phyloP scores from a whole-genome alignment of 2,329 filamentous ascomycete species.

The Sclerotinia sclerotiorum region DNA sequence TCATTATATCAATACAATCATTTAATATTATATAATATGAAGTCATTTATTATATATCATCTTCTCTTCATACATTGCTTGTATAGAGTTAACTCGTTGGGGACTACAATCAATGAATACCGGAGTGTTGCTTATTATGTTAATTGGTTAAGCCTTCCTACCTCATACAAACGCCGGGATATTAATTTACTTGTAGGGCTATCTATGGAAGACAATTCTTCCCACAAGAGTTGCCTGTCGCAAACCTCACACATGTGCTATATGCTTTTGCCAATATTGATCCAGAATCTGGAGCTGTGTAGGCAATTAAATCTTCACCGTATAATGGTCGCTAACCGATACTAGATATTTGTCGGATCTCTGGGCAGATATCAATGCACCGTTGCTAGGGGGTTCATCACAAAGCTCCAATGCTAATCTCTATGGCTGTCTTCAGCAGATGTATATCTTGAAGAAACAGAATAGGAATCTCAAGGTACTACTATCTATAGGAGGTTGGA shows the following conservation, averaged over 20 bases:
- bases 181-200: slow-evolving; percentile 48
- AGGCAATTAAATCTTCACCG: slow-evolving; percentile 49
- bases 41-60: not conserved
- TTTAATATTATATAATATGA: not conserved
- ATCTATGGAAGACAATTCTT: slow-evolving; percentile 74
- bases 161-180: not conserved
- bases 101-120: not conserved
- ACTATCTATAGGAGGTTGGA: slow-evolving; percentile 81
- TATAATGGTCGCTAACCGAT: slow-evolving; percentile 22
- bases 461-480: slow-evolving; percentile 77
- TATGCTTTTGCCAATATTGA: slow-evolving; percentile 79
- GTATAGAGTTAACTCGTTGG: not conserved
- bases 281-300: slow-evolving; percentile 65
- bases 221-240: slow-evolving; percentile 66
- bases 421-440: slow-evolving; percentile 78
- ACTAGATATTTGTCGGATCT: slow-evolving; percentile 61
- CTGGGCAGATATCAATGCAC: slow-evolving; percentile 73
- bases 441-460: slow-evolving; percentile 73
- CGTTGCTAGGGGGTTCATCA: slow-evolving; percentile 70
- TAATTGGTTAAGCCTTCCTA: not conserved
- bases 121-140: not conserved
- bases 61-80: not conserved
- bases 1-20: too few species aligned
- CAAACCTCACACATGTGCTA: slow-evolving; percentile 73
- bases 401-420: slow-evolving; percentile 68